phyloP scores from a whole-genome alignment of 2,329 filamentous ascomycete genomes.

The Sclerotinia borealis region DNA sequence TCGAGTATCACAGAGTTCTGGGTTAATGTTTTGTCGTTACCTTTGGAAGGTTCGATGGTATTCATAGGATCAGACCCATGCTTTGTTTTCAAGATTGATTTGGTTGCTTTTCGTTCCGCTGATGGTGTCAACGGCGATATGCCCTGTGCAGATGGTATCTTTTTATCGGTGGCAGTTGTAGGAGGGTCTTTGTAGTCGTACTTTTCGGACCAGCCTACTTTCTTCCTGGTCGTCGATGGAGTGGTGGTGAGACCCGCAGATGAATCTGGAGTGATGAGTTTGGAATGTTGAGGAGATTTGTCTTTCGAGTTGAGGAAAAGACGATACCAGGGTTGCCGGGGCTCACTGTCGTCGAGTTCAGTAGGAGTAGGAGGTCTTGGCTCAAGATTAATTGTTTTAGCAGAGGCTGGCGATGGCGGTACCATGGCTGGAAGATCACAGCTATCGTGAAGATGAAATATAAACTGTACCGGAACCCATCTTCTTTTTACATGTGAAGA shows the following conservation, averaged over 20 bases:
- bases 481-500: neutral
- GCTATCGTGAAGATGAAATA: slow-evolving; percentile 4
- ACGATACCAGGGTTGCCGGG: slow-evolving; percentile 28
- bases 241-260: slow-evolving; percentile 32
- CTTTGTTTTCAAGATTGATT: slow-evolving; percentile 76
- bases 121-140: slow-evolving; percentile 25
- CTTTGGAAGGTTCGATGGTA: slow-evolving; percentile 47
- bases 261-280: slow-evolving; percentile 26
- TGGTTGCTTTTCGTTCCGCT: slow-evolving; percentile 48
- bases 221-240: slow-evolving; percentile 35
- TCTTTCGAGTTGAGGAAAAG: slow-evolving; percentile 12
- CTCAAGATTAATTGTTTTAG: slow-evolving; percentile 45
- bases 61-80: slow-evolving; percentile 28
- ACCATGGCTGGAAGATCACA: slow-evolving; percentile 31
- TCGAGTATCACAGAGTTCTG: neutral
- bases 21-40: neutral
- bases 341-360: slow-evolving; percentile 33
- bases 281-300: slow-evolving; percentile 12
- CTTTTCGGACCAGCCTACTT: slow-evolving; percentile 59
- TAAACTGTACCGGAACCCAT: slow-evolving; percentile 8
- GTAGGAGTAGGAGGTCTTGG: slow-evolving; percentile 63
- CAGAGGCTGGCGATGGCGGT: slow-evolving; percentile 21
- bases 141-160: slow-evolving; percentile 9
- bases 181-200: slow-evolving; percentile 47
- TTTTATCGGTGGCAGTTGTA: slow-evolving; percentile 16